Percentiles rank a stretch among this genome's conserved stretches.
phyloP scores from a whole-genome alignment of 306 rosid genomes.

The Betula pendula region DNA sequence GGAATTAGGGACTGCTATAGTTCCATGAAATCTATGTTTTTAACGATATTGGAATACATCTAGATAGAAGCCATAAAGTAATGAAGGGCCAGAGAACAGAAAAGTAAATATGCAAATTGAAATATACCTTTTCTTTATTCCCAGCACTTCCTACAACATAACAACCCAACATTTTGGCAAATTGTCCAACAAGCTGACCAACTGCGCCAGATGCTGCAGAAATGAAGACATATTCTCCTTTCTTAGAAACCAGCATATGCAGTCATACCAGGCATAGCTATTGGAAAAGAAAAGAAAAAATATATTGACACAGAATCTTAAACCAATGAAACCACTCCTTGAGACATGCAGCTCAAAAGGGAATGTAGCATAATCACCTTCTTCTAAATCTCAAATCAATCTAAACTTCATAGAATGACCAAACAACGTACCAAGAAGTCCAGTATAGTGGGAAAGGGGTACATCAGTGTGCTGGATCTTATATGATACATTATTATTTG shows the following conservation, averaged over 20 bases:
- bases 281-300: neutral
- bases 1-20: neutral
- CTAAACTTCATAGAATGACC: no score
- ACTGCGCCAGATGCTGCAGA: slow-evolving; percentile 60
- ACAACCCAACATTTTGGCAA: slow-evolving; percentile 59
- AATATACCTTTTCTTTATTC: slow-evolving; percentile 45
- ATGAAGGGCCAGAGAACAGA: no score
- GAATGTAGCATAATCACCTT: no score
- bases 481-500: no score
- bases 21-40: neutral
- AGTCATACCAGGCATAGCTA: slow-evolving; percentile 57
- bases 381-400: no score
- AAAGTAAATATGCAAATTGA: neutral
- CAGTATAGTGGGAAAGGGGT: no score
- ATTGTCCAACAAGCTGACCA: slow-evolving; percentile 56
- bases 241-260: slow-evolving; percentile 51
- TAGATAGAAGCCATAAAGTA: neutral
- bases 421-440: no score
- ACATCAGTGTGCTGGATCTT: no score
- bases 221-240: slow-evolving; percentile 51
- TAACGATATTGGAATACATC: neutral
- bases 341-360: no score
- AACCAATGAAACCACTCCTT: no score
- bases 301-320: no score
- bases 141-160: slow-evolving; percentile 72